These are phyloP conservation scores for Penicillium sp. DNA, from an alignment of 2,329 filamentous ascomycete species.

Conservation along the genomic window DNA sequence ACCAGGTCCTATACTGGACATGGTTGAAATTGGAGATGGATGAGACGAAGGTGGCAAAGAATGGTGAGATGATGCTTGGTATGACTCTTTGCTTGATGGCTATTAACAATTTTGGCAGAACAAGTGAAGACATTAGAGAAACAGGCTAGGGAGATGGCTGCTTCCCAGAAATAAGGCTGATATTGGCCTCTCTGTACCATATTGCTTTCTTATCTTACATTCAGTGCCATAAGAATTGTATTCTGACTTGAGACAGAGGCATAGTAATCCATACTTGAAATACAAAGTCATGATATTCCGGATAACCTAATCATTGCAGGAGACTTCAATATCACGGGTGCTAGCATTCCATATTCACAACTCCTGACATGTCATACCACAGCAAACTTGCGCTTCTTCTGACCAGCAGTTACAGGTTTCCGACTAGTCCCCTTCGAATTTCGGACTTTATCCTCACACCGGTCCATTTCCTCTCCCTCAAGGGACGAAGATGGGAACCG, in stretches of 20 bases:
- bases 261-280: not conserved
- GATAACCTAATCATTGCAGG: not conserved
- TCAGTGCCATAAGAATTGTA: conserved; percentile 9
- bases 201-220: conserved; percentile 1
- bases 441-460: not conserved
- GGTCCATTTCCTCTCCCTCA: not conserved
- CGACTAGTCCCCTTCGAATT: not conserved
- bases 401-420: not conserved
- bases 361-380: not conserved
- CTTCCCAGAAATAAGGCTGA: conserved; percentile 24
- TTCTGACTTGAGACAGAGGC: not conserved
- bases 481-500: conserved; percentile 19
- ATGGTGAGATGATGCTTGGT: conserved; percentile 25
- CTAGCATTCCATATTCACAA: not conserved
- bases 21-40: conserved; percentile 49
- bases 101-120: conserved; percentile 23
- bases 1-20: conserved; percentile 48
- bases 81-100: not conserved
- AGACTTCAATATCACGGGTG: conserved; percentile 5
- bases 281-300: not conserved
- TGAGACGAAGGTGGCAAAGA: conserved; percentile 43
- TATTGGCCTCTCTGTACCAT: conserved; percentile 10
- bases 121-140: conserved; percentile 36
- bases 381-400: conserved; percentile 17
- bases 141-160: conserved; percentile 34